Evolutionary conservation across 306 rosid genomes (phyloP), one percentile per base, ranked within the genome.

Genomic region (Styphnolobium japonicum): DNA sequence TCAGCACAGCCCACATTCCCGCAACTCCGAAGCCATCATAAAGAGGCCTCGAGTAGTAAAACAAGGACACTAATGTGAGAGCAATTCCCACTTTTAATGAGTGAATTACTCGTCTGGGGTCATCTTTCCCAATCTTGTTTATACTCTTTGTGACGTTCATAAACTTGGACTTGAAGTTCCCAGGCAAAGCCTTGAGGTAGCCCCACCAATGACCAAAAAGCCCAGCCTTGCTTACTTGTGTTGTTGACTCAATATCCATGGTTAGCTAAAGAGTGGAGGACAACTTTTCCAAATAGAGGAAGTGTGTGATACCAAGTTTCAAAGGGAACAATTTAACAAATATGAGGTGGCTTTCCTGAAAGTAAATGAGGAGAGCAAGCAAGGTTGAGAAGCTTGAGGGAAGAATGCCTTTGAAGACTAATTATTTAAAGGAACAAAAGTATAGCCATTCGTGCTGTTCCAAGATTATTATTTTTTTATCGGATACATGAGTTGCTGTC

Each of bases 21-120:
- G 89, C 73, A 29, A 81, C 73, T 6, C 93, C 96, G 42, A 89
- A 83, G 56, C 87, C 88, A 49, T 87, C 83, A 46, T 85, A 89
- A 45, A 91, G 89, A 68, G 87, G 82, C 70, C 78, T 87, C 80
- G 78, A 76, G 60, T 84, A 85, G 81, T 89, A 91, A 3, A 91
- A 22, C 31, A 87, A 74, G 7, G 96, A 91, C 2, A 89, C 93
- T 52, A 89, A 62, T n/a, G 93, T 84, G 53, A 91, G 89, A 69
- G 96, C 90, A n/a, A 91, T 10, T 42, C 90, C 93, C 53, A 89
- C 89, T 82, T 91, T 91, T 1, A 91, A 57, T 2, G 93, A 89
- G 92, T 91, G 96, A 85, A 53, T 76, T 10, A 91, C 83, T 80
- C 93, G 75, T 68, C 89, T 91, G 5, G 96, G 93, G 73, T 91